phyloP scores from a whole-genome alignment of 2,329 filamentous ascomycete genomes.

The Sporothrix curviconia region DNA sequence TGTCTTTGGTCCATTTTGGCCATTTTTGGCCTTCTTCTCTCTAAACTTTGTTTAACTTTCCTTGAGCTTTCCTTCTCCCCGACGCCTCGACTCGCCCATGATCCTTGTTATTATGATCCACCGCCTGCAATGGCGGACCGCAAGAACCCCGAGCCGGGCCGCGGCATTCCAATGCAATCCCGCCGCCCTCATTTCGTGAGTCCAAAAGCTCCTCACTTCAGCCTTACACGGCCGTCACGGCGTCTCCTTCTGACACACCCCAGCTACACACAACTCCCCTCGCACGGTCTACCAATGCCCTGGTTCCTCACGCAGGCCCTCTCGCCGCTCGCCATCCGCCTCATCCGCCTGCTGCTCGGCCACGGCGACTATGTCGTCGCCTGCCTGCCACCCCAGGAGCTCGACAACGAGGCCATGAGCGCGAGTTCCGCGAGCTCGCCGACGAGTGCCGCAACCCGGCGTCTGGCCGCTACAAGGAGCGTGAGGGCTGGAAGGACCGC shows the following conservation, averaged over 20 bases:
- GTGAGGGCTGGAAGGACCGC: conserved; percentile 74
- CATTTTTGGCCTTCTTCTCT: background rate
- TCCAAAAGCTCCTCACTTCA: background rate
- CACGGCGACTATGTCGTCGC: conserved; percentile 89
- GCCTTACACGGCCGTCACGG: too few species aligned
- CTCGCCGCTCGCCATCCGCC: conserved; percentile 75
- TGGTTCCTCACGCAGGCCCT: conserved; percentile 89
- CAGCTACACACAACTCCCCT: conserved; percentile 63
- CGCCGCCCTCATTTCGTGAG: conserved; percentile 46
- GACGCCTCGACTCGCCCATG: background rate
- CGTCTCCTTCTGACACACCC: background rate
- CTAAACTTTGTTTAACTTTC: background rate
- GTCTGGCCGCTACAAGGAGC: conserved; percentile 46
- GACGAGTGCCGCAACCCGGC: conserved; percentile 50
- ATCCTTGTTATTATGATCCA: background rate
- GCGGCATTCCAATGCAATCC: conserved; percentile 38
- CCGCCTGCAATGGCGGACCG: conserved; percentile 36
- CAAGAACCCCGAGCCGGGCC: conserved; percentile 38
- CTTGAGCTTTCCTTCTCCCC: background rate
- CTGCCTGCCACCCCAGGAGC: conserved; percentile 70
- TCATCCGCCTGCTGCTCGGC: conserved; percentile 74
- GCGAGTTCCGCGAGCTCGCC: conserved; percentile 75
- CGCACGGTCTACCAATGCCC: too few species aligned
- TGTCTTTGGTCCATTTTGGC: background rate
- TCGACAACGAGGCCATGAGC: conserved; percentile 68